phyloP scores from a whole-genome alignment of 257 asterid species.

The Capsicum pubescens region DNA sequence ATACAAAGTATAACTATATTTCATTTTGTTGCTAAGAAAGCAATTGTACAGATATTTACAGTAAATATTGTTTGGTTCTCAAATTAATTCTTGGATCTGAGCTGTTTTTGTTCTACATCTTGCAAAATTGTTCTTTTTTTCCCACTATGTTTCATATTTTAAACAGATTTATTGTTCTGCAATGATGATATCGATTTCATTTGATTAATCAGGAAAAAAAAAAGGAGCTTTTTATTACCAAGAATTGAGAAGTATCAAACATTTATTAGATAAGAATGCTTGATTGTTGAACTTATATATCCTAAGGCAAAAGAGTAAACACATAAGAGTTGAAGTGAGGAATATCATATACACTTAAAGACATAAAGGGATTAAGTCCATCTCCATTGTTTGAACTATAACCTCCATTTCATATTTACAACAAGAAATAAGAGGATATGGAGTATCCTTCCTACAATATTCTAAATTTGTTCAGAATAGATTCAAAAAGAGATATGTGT shows the following conservation, averaged over 20 bases:
- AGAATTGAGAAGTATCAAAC: neutral
- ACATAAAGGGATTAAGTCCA: too few relatives aligned
- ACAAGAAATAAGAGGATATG: neutral
- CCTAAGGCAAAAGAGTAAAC: neutral
- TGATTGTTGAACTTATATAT: neutral
- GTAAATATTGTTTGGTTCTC: neutral
- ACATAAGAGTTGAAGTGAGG: neutral
- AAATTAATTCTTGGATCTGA: too few relatives aligned
- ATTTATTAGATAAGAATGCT: neutral
- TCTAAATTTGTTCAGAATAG: neutral
- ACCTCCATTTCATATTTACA: neutral
- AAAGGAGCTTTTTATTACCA: neutral
- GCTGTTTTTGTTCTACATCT: neutral
- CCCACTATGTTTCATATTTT: neutral
- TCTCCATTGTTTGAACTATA: too few relatives aligned
- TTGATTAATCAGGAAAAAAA: neutral
- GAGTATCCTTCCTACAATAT: neutral
- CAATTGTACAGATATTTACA: conserved; percentile 25
- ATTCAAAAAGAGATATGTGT: too few relatives aligned
- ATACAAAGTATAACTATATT: neutral
- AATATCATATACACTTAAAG: too few relatives aligned
- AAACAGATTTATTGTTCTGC: neutral
- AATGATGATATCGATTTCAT: neutral
- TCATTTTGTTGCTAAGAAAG: conserved; percentile 16
- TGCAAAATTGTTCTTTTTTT: neutral